phyloP scores from a whole-genome alignment of 2,329 filamentous ascomycete genomes.

The Arthrobotrys iridis region DNA sequence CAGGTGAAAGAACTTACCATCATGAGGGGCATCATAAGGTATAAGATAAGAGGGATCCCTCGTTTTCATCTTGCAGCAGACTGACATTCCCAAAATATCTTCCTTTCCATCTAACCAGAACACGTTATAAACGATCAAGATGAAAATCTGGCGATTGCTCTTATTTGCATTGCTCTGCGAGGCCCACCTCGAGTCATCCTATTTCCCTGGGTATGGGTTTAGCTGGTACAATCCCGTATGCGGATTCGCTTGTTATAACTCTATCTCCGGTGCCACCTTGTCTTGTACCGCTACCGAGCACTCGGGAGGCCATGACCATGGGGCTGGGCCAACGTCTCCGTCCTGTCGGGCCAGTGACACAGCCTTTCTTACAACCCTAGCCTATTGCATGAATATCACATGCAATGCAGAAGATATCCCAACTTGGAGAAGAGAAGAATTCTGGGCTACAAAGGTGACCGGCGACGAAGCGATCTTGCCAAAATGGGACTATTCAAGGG shows the following conservation, averaged over 20 bases:
- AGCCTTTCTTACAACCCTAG: slow-evolving; percentile 58
- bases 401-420: slow-evolving; percentile 54
- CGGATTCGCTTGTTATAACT: slow-evolving; percentile 9
- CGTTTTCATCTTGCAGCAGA: too few species aligned
- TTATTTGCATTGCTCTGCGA: background rate
- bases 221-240: slow-evolving; percentile 6
- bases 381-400: slow-evolving; percentile 59
- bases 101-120: too few species aligned
- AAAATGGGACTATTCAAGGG: slow-evolving; percentile 58
- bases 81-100: too few species aligned
- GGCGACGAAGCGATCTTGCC: slow-evolving; percentile 51
- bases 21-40: too few species aligned
- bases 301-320: slow-evolving; percentile 6
- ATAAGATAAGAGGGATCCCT: too few species aligned
- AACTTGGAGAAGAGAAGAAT: slow-evolving; percentile 56
- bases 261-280: slow-evolving; percentile 1
- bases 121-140: background rate
- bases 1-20: too few species aligned
- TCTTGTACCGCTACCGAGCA: background rate
- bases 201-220: slow-evolving; percentile 2
- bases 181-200: background rate
- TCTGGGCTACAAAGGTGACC: slow-evolving; percentile 57
- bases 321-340: slow-evolving; percentile 53
- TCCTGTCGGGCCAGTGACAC: slow-evolving; percentile 58
- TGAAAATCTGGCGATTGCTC: background rate